Evolutionary conservation across 768 basidiomycete species (phyloP).

Genomic region (Chlorophyllum brunneum): DNA sequence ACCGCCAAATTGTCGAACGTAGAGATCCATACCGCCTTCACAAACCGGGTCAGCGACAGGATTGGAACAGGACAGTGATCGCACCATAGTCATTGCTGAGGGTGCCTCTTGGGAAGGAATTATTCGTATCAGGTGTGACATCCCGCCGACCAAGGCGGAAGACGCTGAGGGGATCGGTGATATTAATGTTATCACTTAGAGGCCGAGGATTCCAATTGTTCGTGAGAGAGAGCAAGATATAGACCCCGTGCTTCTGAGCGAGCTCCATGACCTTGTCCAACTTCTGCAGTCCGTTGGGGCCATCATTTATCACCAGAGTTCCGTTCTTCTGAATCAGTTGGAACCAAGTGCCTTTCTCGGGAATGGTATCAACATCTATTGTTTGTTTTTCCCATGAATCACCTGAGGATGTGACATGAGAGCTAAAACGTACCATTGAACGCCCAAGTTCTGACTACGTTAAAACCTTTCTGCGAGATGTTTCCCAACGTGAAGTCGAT

Average conservation of each 20-base stretch:
- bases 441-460: constrained; percentile 64
- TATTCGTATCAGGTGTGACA: constrained; percentile 28
- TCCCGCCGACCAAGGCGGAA: constrained; percentile 23
- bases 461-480: constrained; percentile 53
- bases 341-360: constrained; percentile 60
- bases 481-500: constrained; percentile 54
- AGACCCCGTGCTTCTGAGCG: constrained; percentile 51
- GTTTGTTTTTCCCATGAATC: background rate
- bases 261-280: constrained; percentile 54
- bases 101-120: constrained; percentile 43
- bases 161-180: constrained; percentile 17
- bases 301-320: constrained; percentile 50
- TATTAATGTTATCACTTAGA: constrained; percentile 23
- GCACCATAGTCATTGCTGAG: constrained; percentile 63
- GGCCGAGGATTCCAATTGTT: constrained; percentile 57
- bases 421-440: constrained; percentile 51
- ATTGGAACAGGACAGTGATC: constrained; percentile 13
- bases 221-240: constrained; percentile 52
- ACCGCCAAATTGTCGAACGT: constrained; percentile 48
- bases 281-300: constrained; percentile 59
- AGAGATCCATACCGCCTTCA: constrained; percentile 63
- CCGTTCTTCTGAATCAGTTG: constrained; percentile 56
- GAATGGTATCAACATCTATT: constrained; percentile 49
- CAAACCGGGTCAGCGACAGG: background rate
- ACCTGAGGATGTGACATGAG: background rate